A percentile compares a stretch with the other conserved stretches of the same genome.
Evolutionary conservation across 805 yeast species (phyloP).

Genomic region (Lipomyces japonicus): DNA sequence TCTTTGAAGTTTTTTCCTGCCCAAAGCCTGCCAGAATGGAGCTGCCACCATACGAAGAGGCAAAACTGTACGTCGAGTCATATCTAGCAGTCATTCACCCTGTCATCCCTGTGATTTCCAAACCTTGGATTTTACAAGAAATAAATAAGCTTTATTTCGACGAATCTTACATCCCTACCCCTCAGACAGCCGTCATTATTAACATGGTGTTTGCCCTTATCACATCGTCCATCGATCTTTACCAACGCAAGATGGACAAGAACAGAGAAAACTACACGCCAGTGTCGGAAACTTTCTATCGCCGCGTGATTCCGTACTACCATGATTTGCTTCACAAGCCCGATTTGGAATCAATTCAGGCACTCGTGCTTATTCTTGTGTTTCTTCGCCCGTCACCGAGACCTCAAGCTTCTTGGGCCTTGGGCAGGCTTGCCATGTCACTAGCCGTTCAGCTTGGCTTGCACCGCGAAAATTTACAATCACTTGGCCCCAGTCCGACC

Average conservation of each 20-base stretch:
- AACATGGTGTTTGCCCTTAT: conserved; percentile 24
- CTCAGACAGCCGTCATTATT: conserved; percentile 16
- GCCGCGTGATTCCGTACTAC: conserved; percentile 13
- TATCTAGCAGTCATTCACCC: conserved; percentile 18
- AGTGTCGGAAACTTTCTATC: conserved; percentile 15
- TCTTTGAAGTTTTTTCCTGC: conserved; percentile 8
- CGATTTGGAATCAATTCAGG: conserved; percentile 13
- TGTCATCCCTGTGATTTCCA: conserved; percentile 16
- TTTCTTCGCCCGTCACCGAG: conserved; percentile 23
- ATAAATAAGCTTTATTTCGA: conserved; percentile 11
- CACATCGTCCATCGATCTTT: conserved; percentile 15
- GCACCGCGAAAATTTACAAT: conserved; percentile 15
- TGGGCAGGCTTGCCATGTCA: conserved; percentile 19
- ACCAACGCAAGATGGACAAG: conserved; percentile 19
- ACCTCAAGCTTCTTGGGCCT: conserved; percentile 20
- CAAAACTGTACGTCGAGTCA: conserved; percentile 14
- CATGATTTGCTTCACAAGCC: conserved; percentile 13
- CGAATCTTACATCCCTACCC: conserved; percentile 11
- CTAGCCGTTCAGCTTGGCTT: conserved; percentile 23
- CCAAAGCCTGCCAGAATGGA: conserved; percentile 11
- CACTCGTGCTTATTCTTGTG: conserved; percentile 13
- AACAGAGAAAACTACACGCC: conserved; percentile 8
- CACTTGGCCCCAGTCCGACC: neutral
- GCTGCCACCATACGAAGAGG: conserved; percentile 25
- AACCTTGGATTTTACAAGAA: conserved; percentile 16